Base-by-base conservation (phyloP, 2,329 filamentous ascomycete genomes). In the Alternaria triticina region DNA sequence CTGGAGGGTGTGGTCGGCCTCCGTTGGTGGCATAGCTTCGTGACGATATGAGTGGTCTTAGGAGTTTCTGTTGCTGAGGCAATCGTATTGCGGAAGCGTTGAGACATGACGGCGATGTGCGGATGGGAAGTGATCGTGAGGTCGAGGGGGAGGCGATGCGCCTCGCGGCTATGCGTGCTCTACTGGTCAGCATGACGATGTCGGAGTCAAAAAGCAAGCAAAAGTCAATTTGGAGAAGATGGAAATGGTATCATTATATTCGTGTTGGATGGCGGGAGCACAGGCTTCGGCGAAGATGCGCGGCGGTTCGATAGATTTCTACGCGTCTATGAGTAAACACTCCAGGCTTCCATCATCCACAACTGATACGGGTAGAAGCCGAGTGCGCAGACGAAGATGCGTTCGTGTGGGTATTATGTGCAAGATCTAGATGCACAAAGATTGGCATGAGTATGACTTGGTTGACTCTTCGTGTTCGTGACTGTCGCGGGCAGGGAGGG, bases 1-100 rank as follows among this genome's bases (percentile, higher is more conserved):
- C 95, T 0, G 95, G 94, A 1, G 94, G 94, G 69, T 96, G 93
- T 66, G 94, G 92, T 63, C 86, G 92, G 62, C 86, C 74, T 49
- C 78, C 76, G 70, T 73, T 89, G 62, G 89, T 89, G 62, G 89
- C 86, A 81, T 91, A 92, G 51, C 75, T 80, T 59, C 90, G 85
- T 12, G 81, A 70, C 13, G 81, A 70, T 43, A 79, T 70, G 10
- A 77, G 76, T 4, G 86, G 83, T 6, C 83, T 33, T 7, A 59
- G 44, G 7, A 59, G 17, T 7, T 49, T 59, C n/a, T 62, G 56
- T 4, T 59, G 56, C 5, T 40, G 55, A 33, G 59, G 28, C 11
- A 50, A 15, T 50, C 30, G 45, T 59, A 64, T 55, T 25, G 65
- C 20, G 59, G 60, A 75, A 55, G 80, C 76, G 50, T 54, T 59